Evolutionary conservation across 371 early-diverging fungal genomes (phyloP).

Genomic region (Capillidium rhysosporum): DNA sequence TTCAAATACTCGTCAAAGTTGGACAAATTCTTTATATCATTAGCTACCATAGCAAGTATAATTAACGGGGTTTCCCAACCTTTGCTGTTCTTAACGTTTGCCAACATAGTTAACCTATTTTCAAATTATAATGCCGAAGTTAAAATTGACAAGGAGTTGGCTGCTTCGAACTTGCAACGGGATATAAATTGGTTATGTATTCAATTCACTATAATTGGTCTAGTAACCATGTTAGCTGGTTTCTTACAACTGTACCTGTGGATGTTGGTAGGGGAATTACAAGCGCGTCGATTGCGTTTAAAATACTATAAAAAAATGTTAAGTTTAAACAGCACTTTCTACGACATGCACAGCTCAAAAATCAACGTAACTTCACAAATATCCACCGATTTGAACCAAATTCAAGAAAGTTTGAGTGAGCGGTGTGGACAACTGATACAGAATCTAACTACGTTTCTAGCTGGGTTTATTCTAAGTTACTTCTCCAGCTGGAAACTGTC

Average conservation of each 20-base stretch:
- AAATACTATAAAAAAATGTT: neutral
- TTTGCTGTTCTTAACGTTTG: conserved; percentile 15
- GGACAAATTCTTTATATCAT: no score
- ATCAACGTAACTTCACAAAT: conserved; percentile 65
- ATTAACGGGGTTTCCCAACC: conserved; percentile 15
- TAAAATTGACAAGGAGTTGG: neutral
- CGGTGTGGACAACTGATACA: conserved; percentile 10
- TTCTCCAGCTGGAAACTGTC: conserved; percentile 28
- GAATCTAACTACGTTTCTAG: neutral
- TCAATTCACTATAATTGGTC: conserved; percentile 19
- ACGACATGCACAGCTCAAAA: conserved; percentile 49
- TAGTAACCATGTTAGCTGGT: conserved; percentile 12
- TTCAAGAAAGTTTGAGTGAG: conserved; percentile 23
- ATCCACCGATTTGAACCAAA: conserved; percentile 47
- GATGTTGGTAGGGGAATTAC: neutral
- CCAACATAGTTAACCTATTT: conserved; percentile 12
- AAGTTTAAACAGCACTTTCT: conserved; percentile 21
- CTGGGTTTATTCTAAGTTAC: conserved; percentile 12
- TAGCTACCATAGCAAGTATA: no score
- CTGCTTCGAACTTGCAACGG: neutral
- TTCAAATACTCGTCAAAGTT: no score
- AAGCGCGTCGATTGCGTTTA: neutral
- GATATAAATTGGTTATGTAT: conserved; percentile 47
- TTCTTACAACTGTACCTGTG: conserved; percentile 12
- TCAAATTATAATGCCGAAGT: neutral